Conservation (phyloP, 768 basidiomycete genomes). For the Russula sp. region DNA sequence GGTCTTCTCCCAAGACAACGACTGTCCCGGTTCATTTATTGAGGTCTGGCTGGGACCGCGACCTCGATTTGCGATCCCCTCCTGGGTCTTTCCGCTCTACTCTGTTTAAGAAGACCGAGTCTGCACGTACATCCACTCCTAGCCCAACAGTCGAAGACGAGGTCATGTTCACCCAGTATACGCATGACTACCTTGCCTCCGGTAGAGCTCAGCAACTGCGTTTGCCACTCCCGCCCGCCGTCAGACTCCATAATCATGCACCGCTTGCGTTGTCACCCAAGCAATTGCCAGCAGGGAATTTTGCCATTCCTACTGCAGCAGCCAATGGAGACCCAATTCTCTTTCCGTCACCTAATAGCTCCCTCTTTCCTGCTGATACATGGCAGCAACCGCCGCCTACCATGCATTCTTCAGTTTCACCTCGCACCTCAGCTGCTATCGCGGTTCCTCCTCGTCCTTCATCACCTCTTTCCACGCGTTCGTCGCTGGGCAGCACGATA, state of each 20-base stretch:
- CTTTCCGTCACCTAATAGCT: constrained; percentile 11
- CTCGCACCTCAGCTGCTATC: not conserved
- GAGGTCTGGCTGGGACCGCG: constrained; percentile 29
- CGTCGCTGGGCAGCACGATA: constrained; percentile 23
- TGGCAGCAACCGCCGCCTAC: constrained; percentile 21
- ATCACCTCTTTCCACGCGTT: constrained; percentile 16
- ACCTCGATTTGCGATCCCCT: constrained; percentile 22
- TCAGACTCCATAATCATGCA: not conserved
- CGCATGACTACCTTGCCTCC: constrained; percentile 22
- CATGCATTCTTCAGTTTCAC: constrained; percentile 5
- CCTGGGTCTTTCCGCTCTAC: constrained; percentile 14
- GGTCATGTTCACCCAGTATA: constrained; percentile 18
- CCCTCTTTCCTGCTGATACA: constrained; percentile 15
- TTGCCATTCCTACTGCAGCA: not conserved
- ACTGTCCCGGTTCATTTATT: constrained; percentile 24
- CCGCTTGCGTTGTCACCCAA: not conserved
- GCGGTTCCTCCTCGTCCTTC: constrained; percentile 11
- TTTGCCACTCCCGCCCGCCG: constrained; percentile 23
- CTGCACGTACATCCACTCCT: constrained; percentile 13
- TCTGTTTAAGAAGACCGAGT: constrained; percentile 17
- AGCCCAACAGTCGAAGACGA: constrained; percentile 23
- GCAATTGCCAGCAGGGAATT: not conserved
- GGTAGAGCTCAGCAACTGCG: constrained; percentile 18
- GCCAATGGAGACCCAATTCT: constrained; percentile 8
- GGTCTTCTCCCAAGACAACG: constrained; percentile 8